Conservation (phyloP, 306 rosid species). For the Leucaena leucocephala region DNA sequence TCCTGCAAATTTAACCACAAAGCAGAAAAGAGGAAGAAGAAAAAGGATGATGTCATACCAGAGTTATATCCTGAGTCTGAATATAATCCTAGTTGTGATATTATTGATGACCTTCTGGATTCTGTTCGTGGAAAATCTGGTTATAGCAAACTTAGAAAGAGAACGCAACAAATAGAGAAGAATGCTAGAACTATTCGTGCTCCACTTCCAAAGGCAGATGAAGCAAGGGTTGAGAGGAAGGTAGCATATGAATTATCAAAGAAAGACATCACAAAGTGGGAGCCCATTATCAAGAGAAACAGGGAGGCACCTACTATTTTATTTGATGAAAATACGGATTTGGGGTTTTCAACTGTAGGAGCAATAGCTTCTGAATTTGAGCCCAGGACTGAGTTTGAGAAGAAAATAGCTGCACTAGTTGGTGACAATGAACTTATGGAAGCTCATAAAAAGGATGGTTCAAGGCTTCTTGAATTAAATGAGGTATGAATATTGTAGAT, state of each 20-base stretch:
- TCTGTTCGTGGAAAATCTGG: conserved; percentile 69
- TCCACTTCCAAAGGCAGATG: conserved; percentile 71
- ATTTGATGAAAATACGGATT: conserved; percentile 63
- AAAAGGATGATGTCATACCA: conserved; percentile 47
- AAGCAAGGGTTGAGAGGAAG: conserved; percentile 66
- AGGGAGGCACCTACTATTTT: conserved; percentile 74
- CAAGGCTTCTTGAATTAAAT: conserved; percentile 82
- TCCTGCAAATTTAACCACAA: conserved; percentile 5
- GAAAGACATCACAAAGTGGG: conserved; percentile 75
- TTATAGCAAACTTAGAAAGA: conserved; percentile 65
- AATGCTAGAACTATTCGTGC: conserved; percentile 53
- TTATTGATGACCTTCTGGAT: conserved; percentile 65
- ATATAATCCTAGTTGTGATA: conserved; percentile 76
- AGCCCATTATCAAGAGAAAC: conserved; percentile 70
- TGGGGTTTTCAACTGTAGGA: conserved; percentile 86
- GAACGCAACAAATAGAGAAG: conserved; percentile 45
- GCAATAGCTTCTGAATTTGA: conserved; percentile 85
- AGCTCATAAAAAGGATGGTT: conserved; percentile 84
- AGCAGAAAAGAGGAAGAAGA: conserved; percentile 63
- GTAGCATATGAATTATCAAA: conserved; percentile 63
- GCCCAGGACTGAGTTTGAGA: conserved; percentile 91
- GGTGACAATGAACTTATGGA: conserved; percentile 60
- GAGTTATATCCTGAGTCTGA: conserved; percentile 92
- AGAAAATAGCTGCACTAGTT: conserved; percentile 73
- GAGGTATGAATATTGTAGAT: conserved; percentile 49